phyloP scores from a whole-genome alignment of 2,329 filamentous ascomycete genomes.

The Thielaviopsis populi region DNA sequence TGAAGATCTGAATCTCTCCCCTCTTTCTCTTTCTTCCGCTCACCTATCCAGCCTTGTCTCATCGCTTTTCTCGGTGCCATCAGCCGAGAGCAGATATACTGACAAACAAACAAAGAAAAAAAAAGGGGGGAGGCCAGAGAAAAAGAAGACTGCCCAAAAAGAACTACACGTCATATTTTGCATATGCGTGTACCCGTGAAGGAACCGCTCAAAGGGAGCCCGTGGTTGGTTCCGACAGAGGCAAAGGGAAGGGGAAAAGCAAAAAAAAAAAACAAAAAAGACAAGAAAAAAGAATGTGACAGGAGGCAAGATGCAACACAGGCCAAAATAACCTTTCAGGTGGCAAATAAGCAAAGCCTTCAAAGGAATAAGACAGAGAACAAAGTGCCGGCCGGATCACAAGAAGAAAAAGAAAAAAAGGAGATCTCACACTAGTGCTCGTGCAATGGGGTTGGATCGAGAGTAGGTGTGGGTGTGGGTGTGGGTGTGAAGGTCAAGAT shows the following conservation, averaged over 20 bases:
- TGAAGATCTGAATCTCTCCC: neutral
- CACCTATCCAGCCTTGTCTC: neutral
- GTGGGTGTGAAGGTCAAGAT: no score
- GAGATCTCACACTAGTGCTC: neutral
- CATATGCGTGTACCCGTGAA: neutral
- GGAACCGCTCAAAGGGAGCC: neutral
- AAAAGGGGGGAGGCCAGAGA: neutral
- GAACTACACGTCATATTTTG: neutral
- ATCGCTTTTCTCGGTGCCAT: neutral
- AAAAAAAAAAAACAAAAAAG: neutral
- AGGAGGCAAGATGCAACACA: neutral
- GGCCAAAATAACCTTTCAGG: neutral
- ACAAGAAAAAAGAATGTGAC: neutral
- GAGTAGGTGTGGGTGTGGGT: no score
- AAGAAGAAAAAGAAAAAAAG: conserved; percentile 18
- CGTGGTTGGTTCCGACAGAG: neutral
- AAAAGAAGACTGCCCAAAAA: neutral
- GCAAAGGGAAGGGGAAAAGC: neutral
- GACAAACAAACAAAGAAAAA: neutral
- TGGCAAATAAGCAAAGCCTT: neutral
- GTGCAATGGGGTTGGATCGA: no score
- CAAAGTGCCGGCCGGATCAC: neutral
- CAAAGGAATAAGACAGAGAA: neutral
- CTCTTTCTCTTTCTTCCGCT: neutral
- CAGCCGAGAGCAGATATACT: neutral